These are phyloP conservation scores for Sporothrix dimorphospora DNA, from an alignment of 2,329 filamentous ascomycete species.

Conservation along the genomic window DNA sequence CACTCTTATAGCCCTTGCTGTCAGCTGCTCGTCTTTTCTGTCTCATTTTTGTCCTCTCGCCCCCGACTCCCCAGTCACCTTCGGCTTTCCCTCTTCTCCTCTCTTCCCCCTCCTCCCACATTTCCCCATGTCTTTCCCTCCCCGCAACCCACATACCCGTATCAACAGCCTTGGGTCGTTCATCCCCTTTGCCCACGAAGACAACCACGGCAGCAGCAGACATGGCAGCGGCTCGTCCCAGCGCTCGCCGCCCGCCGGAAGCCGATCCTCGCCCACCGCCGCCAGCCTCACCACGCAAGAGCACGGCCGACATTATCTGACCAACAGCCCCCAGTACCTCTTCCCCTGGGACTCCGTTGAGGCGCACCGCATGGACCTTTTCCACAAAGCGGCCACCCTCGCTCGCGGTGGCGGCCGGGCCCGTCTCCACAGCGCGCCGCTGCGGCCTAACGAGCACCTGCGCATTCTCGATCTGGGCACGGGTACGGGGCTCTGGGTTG, in stretches of 20 bases:
- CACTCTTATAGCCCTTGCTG: neutral
- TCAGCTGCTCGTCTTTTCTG: neutral
- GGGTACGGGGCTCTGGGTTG: slow-evolving; percentile 89
- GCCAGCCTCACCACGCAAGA: slow-evolving; percentile 23
- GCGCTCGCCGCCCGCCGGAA: neutral
- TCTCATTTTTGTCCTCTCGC: neutral
- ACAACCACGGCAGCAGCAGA: neutral
- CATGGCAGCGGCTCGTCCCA: slow-evolving; percentile 4
- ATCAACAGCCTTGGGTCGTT: slow-evolving; percentile 13
- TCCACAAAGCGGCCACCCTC: slow-evolving; percentile 75
- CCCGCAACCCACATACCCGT: neutral
- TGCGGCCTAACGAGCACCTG: slow-evolving; percentile 34
- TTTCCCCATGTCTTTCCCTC: slow-evolving; percentile 17
- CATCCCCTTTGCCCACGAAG: slow-evolving; percentile 11
- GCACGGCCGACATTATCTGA: slow-evolving; percentile 25
- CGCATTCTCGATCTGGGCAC: slow-evolving; percentile 71
- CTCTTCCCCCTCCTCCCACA: neutral
- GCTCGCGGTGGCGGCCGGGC: slow-evolving; percentile 53
- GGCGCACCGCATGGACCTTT: slow-evolving; percentile 73
- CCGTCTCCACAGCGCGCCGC: slow-evolving; percentile 41
- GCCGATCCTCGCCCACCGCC: slow-evolving; percentile 1
- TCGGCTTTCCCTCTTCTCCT: neutral
- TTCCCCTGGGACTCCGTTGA: slow-evolving; percentile 30
- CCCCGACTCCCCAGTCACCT: neutral
- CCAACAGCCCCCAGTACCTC: slow-evolving; percentile 10